Evolutionary conservation across 139 green algal species (phyloP), one percentile per base, ranked within the genome.

Genomic region (Micractinium sp.): DNA sequence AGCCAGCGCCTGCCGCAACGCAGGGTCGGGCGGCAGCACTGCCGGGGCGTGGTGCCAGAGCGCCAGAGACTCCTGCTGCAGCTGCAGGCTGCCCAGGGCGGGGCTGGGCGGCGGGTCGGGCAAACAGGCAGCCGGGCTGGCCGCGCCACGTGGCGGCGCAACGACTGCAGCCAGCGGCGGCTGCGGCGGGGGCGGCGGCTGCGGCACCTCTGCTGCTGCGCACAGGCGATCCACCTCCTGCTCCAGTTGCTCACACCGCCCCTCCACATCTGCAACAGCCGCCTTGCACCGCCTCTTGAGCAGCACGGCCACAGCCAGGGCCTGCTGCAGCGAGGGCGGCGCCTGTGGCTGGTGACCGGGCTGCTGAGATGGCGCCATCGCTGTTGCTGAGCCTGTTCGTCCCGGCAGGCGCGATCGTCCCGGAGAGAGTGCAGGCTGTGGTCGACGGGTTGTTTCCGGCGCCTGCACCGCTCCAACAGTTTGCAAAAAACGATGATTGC

Each of bases 41-140:
- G 35, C 29, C 1, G 36, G 31, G 1, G 86, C 76, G 56, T 78
- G 60, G 20, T 89, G 75, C 86, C 86, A 89, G 61, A 86, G 31
- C 7, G 29, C n/a, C 60, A 75, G 36, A 20, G 61, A 73, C 3
- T 80, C 18, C 5, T 36, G 38, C 63, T 61, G 38, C 22, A 14
- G 77, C 75, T 69, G 29, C 31, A 86, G 27, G 4, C n/a, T 23
- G 22, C 80, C 66, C 3, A 7, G 27, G 66, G 33, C 35, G 60
- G 38, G 77, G 23, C 33, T 31, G 15, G 33, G n/a, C 81, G 47
- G 5, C 14, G 18, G 27, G 20, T 3, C 80, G 12, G 29, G 47
- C 9, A 9, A 56, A 56, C 7, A 56, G 47, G 47, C 47, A 9
- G 47, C 47, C 7, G 47, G 47, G 47, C 9, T 9, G 47, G 47